These are phyloP conservation scores for Aspergillus fischeri DNA, from an alignment of 2,329 filamentous ascomycete species.

Conservation along the genomic window DNA sequence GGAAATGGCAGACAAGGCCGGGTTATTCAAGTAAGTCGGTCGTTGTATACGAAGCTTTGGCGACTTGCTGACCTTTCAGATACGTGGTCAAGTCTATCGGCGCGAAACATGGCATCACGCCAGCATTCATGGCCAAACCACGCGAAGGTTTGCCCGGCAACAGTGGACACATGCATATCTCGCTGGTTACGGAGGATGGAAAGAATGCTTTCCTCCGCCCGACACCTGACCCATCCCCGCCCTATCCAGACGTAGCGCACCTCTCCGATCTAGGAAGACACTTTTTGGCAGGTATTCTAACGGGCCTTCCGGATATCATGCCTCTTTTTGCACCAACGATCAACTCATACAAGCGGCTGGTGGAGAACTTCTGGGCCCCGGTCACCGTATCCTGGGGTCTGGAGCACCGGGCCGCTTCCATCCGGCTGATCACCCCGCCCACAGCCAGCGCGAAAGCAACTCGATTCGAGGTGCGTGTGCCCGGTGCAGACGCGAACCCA, in stretches of 20 bases:
- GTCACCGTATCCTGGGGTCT: conserved; percentile 97
- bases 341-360: conserved; percentile 96
- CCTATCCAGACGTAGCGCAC: conserved; percentile 69
- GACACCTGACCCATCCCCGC: conserved; percentile 64
- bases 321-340: conserved; percentile 89
- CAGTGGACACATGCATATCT: conserved; percentile 93
- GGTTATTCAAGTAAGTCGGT: conserved; percentile 74
- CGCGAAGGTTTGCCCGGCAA: conserved; percentile 87
- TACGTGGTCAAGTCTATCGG: conserved; percentile 87
- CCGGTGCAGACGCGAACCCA: conserved; percentile 90
- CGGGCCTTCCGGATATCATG: conserved; percentile 92
- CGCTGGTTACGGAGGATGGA: conserved; percentile 72
- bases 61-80: conserved; percentile 32
- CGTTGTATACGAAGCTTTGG: neutral
- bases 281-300: conserved; percentile 85
- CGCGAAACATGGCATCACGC: conserved; percentile 83
- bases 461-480: conserved; percentile 86
- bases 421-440: conserved; percentile 84
- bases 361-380: conserved; percentile 98
- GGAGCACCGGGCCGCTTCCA: conserved; percentile 88
- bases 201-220: conserved; percentile 81
- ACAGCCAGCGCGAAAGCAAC: conserved; percentile 81
- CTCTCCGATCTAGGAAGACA: conserved; percentile 87
- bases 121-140: conserved; percentile 98
- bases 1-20: conserved; percentile 86